Evolutionary conservation across 2,329 filamentous ascomycete genomes (phyloP), one percentile per base, ranked within the genome.

Genomic region (Gaeumannomyces sp.): DNA sequence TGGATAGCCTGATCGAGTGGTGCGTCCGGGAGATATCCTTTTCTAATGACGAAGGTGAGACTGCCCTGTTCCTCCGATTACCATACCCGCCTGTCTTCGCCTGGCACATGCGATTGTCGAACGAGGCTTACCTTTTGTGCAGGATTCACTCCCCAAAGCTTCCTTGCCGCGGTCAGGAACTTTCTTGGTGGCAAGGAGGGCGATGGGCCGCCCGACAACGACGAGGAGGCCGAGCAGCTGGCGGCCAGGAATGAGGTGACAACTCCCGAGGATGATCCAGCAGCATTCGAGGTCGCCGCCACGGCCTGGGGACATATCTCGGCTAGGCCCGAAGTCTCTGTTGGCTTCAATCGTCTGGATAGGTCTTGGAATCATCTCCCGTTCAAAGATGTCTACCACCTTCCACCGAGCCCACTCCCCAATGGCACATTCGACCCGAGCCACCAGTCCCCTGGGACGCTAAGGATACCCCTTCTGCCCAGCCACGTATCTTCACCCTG

Each of bases 401-500:
- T 61, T 35, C n/a, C n/a, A 19, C 14, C 29, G 19, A 22, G 35
- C 64, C 50, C 64, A 69, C 22, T 38, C 65, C 50, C 71, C 68
- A n/a, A n/a, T n/a, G 45, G 22, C 22, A 25, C 28, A 53, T 22
- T 10, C 45, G 22, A 53, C 25, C 22, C 45, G 45, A 53, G 45
- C 8, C 45, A 5, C 45, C 45, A 53, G 45, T 14, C 45, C 4
- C 7, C 45, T n/a, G 8, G 6, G n/a, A n/a, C 45, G 6, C 22
- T 22, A 53, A n/a, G 22, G 45, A 25, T 25, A 10, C 25, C 6
- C 45, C 45, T 53, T 53, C 45, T 22, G 1, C 8, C 65, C 68
- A 70, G 7, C 75, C 75, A 3, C 71, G 75, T 22, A 71, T 88
- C 2, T 80, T 79, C 65, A 80, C 83, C 19, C 81, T 82, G 0